These are phyloP conservation scores for Inonotus obliquus DNA, from an alignment of 1,284 basidiomycete species.

Conservation along the genomic window DNA sequence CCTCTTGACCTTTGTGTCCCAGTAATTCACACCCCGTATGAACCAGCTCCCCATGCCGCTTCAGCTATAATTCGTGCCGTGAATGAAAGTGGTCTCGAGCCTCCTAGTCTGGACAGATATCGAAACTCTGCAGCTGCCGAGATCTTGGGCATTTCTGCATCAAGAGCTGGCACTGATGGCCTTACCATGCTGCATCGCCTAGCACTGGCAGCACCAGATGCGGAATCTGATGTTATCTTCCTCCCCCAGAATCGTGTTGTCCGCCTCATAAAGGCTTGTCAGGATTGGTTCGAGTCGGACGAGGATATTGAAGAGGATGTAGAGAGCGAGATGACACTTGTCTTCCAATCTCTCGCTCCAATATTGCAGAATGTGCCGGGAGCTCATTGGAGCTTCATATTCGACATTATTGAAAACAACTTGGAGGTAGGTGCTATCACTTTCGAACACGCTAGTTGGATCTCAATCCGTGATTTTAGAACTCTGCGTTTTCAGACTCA, in stretches of 20 bases:
- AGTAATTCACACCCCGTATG: not conserved
- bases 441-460: not conserved
- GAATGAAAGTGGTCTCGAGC: slow-evolving; percentile 60
- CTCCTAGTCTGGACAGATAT: slow-evolving; percentile 72
- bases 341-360: slow-evolving; percentile 79
- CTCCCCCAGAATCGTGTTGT: slow-evolving; percentile 84
- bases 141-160: slow-evolving; percentile 63
- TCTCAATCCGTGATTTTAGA: slow-evolving; percentile 34
- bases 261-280: slow-evolving; percentile 84
- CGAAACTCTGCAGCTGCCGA: slow-evolving; percentile 87
- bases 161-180: slow-evolving; percentile 65
- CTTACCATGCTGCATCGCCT: slow-evolving; percentile 67
- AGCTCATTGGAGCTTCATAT: slow-evolving; percentile 89
- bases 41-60: slow-evolving; percentile 60
- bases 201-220: slow-evolving; percentile 72
- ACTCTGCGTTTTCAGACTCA: slow-evolving; percentile 56
- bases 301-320: slow-evolving; percentile 72
- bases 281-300: slow-evolving; percentile 80
- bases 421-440: slow-evolving; percentile 56
- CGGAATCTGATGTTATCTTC: slow-evolving; percentile 79
- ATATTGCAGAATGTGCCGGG: slow-evolving; percentile 87
- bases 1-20: not conserved
- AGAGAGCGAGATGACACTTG: slow-evolving; percentile 68
- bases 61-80: slow-evolving; percentile 64
- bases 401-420: slow-evolving; percentile 86